phyloP scores from a whole-genome alignment of 192 early-diverging fungal species.

The Podochytrium sp. region DNA sequence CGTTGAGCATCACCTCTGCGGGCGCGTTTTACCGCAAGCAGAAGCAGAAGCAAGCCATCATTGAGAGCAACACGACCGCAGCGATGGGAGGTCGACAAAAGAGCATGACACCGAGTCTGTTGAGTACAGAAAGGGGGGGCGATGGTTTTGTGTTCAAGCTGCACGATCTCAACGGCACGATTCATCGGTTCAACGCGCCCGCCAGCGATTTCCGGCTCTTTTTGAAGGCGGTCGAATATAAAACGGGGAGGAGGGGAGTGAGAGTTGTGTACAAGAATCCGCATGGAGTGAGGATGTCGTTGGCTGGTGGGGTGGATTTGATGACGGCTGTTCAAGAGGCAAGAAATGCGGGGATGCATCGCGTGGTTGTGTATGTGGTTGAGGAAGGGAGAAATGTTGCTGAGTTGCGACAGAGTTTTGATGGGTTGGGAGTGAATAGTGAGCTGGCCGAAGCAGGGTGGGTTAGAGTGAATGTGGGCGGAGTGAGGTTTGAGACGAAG shows the following conservation, averaged over 20 bases:
- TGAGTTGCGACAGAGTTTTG: neutral
- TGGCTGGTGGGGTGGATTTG: conserved; percentile 55
- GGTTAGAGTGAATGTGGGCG: conserved; percentile 27
- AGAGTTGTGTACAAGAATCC: conserved; percentile 7
- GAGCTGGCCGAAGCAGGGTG: conserved; percentile 4
- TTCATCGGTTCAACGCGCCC: conserved; percentile 48
- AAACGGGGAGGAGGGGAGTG: conserved; percentile 8
- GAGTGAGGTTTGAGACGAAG: conserved; percentile 16
- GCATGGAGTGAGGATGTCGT: conserved; percentile 6
- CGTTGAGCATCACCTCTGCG: conserved; percentile 21
- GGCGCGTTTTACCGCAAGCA: conserved; percentile 32
- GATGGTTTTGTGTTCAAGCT: conserved; percentile 53
- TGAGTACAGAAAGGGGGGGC: neutral
- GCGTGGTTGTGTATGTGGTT: conserved; percentile 15
- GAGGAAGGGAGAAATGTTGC: neutral
- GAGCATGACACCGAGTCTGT: conserved; percentile 1
- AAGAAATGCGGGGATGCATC: neutral
- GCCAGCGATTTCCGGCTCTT: neutral
- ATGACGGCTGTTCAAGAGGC: conserved; percentile 13
- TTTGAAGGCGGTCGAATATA: neutral
- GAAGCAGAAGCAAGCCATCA: neutral
- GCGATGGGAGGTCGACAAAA: neutral
- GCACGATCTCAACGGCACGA: conserved; percentile 46
- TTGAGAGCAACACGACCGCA: neutral
- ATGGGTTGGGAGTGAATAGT: neutral